Evolutionary conservation across 2,329 filamentous ascomycete genomes (phyloP).

Genomic region (Dothistroma pini): DNA sequence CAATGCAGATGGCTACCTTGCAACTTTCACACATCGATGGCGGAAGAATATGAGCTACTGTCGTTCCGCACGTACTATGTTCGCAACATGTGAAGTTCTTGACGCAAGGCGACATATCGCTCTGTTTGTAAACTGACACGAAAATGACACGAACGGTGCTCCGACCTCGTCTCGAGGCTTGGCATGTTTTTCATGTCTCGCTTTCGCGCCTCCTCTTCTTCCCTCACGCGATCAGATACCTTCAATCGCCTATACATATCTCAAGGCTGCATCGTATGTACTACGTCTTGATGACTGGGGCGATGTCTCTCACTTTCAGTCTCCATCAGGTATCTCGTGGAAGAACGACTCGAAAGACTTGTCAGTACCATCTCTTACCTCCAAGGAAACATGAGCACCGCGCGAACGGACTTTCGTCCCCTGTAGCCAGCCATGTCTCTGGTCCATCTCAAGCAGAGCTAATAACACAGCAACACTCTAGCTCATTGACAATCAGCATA

Average conservation of each 20-base stretch:
- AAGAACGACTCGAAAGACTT: conserved; percentile 7
- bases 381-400: conserved; percentile 1
- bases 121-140: too few species aligned
- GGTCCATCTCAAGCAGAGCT: background rate
- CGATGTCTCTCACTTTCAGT: too few species aligned
- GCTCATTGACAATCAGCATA: conserved; percentile 21
- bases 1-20: too few species aligned
- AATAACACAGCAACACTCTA: background rate
- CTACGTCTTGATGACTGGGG: background rate
- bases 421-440: background rate
- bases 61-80: too few species aligned
- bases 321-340: background rate
- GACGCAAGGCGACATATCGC: too few species aligned
- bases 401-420: background rate
- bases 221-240: background rate
- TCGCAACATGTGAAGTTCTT: too few species aligned
- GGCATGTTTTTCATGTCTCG: background rate
- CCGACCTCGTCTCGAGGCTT: background rate
- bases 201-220: background rate
- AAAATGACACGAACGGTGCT: too few species aligned
- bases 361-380: conserved; percentile 7
- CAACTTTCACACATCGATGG: too few species aligned
- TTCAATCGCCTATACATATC: background rate
- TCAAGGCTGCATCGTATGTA: background rate
- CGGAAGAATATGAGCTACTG: too few species aligned